Evolutionary conservation across 2,329 filamentous ascomycete species (phyloP), one percentile per base, ranked within the genome.

Genomic region (Apiospora hydei): DNA sequence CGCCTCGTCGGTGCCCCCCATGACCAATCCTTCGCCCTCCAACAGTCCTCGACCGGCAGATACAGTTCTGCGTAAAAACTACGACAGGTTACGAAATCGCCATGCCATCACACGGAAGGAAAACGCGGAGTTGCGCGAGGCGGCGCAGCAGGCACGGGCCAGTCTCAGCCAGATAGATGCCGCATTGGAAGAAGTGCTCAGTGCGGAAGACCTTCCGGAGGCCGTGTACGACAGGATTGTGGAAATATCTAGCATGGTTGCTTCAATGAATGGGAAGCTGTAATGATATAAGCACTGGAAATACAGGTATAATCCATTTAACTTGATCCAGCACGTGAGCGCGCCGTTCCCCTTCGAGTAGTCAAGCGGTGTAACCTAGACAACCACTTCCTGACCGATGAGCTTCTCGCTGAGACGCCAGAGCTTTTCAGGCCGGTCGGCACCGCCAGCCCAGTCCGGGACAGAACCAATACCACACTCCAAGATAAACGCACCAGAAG

Each of bases 331-430:
- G 14, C 1, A 46, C 11, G 13, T 13, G 18, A 46, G 43, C 43
- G 13, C 3, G 13, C 11, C 18, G 2, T 13, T 18, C 11, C 18
- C 16, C 16, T 46, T 16, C 14, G 16, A 4, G 44, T 21, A 21
- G 6, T 16, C 13, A 46, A 16, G 24, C 26, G 51, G 3, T 30
- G 14, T 26, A 11, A n/a, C 7, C 30, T 61, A 61, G 6, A 61
- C 18, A 6, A 38, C 30, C 53, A 71, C 44, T 13, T 78, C 74
- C 72, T 82, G 71, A 7, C 77, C 77, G 3, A 82, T 79, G n/a
- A 82, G 73, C 69, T 80, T 75, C 77, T 83, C 80, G 11, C 80
- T 81, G 46, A 82, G 64, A 51, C 74, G 77, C 81, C 82, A 83
- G 69, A 83, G 69, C 70, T 73, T 79, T 49, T 82, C 80, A 0